Conservation (phyloP, 495 filamentous ascomycete species). For the Neurospora sp. region DNA sequence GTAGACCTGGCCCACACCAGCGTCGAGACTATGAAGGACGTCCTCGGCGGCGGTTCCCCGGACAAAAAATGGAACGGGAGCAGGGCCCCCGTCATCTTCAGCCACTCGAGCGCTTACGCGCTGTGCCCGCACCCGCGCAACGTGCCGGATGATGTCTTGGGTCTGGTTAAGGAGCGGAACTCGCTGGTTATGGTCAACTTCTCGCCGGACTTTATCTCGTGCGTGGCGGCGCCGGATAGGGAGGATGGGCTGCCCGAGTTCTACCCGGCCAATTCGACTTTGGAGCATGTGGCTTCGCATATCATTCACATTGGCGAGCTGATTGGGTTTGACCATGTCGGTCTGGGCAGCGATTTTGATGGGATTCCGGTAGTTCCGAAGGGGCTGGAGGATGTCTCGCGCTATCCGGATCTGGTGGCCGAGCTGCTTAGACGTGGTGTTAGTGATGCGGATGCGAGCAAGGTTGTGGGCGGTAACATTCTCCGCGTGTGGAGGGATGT, state of each 20-base stretch:
- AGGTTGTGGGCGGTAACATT: constrained; percentile 64
- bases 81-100: constrained; percentile 64
- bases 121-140: constrained; percentile 64
- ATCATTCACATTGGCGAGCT: constrained; percentile 57
- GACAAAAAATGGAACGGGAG: constrained; percentile 36
- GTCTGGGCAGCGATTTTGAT: constrained; percentile 67
- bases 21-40: constrained; percentile 60
- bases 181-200: constrained; percentile 74
- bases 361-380: constrained; percentile 48
- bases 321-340: constrained; percentile 67
- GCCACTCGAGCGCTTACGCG: constrained; percentile 56
- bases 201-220: constrained; percentile 69
- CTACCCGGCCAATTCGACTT: constrained; percentile 56
- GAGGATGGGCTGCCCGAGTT: constrained; percentile 52
- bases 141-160: constrained; percentile 61
- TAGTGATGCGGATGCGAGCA: constrained; percentile 53
- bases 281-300: constrained; percentile 69
- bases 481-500: constrained; percentile 68
- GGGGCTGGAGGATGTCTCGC: constrained; percentile 70
- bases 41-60: constrained; percentile 37
- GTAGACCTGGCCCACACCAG: constrained; percentile 63
- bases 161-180: constrained; percentile 47
- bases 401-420: constrained; percentile 69
- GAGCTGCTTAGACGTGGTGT: constrained; percentile 61
- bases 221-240: constrained; percentile 37